Base-by-base conservation (phyloP, 306 rosid species). In the Castanopsis chinensis region DNA sequence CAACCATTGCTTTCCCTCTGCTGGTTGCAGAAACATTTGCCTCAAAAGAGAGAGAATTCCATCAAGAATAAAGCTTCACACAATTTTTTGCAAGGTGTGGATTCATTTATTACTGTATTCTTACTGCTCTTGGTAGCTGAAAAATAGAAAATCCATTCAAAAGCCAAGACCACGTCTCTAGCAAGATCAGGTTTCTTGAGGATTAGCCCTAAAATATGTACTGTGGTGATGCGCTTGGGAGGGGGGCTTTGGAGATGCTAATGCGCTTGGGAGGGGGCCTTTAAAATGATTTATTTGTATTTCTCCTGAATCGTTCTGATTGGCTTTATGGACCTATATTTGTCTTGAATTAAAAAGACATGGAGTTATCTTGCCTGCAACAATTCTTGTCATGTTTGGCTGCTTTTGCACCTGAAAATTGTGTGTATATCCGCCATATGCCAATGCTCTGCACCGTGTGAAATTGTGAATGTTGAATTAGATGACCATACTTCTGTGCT, bases 21-120 rank as follows among this genome's bases (percentile, higher is more conserved):
- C 83, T 91, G 86, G 93, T 92, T 77, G 96, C 96, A 6, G 90
- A 91, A 85, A 85, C 97, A 17, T 92, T 92, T 79, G 96, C 97
- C 51, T 71, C 82, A 67, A 86, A 84, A 79, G 73, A 25, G 41
- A 76, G 77, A 77, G 78, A 84, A 74, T 73, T 81, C 81, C 43
- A 57, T 71, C 58, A 28, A 32, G 74, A 80, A 70, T 53, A 21
- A 49, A 14, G 71, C 49, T 74, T 61, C 11, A 71, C 69, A 71
- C 21, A 59, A 73, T 37, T 63, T 61, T 54, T 57, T 1, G 5
- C 52, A 59, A 71, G 53, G n/a, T 80, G 77, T 45, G 57, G 74
- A 27, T 63, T 67, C 75, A 70, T 71, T 64, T 52, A 69, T 15
- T 56, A 4, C 41, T 21, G 4, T 23, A 58, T 5, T 25, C 23